A percentile compares a stretch with the other conserved stretches of the same genome.
phyloP scores from a whole-genome alignment of 2,329 filamentous ascomycete genomes.

The Venturia pyrina region DNA sequence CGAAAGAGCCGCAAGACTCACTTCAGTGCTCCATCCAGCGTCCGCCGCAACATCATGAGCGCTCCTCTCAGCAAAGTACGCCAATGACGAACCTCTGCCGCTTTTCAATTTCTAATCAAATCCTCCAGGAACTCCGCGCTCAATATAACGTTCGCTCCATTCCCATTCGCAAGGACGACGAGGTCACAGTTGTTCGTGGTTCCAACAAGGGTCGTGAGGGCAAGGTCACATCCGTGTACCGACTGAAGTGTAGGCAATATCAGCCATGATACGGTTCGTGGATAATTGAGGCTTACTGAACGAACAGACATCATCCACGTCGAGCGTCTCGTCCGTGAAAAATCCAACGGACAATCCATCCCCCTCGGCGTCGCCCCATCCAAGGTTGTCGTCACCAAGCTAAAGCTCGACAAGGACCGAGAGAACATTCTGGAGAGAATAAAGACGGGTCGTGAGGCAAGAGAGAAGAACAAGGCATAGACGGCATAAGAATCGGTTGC shows the following conservation, averaged over 20 bases:
- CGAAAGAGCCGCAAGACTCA: constrained; percentile 99
- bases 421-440: constrained; percentile 81
- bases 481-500: not conserved
- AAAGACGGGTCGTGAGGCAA: constrained; percentile 66
- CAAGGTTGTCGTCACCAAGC: constrained; percentile 97
- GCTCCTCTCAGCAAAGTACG: constrained; percentile 64
- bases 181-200: constrained; percentile 86
- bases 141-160: constrained; percentile 98
- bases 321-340: constrained; percentile 93
- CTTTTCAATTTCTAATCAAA: constrained; percentile 17
- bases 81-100: not conserved
- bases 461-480: constrained; percentile 27
- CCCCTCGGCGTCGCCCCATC: constrained; percentile 90
- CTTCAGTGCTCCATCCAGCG: constrained; percentile 89
- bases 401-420: constrained; percentile 95
- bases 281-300: not conserved
- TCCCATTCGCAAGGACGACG: constrained; percentile 57
- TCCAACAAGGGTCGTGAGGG: constrained; percentile 96
- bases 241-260: constrained; percentile 40
- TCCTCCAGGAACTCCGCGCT: constrained; percentile 75
- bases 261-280: not conserved
- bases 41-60: constrained; percentile 94
- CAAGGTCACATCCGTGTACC: constrained; percentile 96
- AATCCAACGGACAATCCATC: constrained; percentile 92
- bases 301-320: constrained; percentile 71